Conservation (phyloP, 305 asterid species). For the Fraxinus nigra region DNA sequence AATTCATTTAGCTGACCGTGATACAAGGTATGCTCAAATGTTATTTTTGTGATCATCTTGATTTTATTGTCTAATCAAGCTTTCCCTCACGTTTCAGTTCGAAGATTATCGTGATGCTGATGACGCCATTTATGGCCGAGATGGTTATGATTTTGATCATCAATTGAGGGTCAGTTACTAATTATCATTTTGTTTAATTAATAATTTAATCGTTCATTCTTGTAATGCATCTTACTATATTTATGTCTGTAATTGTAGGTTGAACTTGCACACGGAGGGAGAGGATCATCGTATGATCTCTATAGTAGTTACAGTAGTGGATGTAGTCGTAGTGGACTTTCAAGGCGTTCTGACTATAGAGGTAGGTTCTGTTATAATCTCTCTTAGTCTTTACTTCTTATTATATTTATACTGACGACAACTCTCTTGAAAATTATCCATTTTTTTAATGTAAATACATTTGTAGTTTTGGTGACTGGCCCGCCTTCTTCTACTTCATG, state of each 20-base stretch:
- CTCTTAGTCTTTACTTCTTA: not conserved
- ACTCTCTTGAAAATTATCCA: not conserved
- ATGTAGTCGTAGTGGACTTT: constrained; percentile 57
- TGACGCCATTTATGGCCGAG: constrained; percentile 83
- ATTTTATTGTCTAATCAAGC: not conserved
- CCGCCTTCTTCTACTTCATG: constrained; percentile 91
- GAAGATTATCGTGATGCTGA: constrained; percentile 79
- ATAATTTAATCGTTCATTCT: not conserved
- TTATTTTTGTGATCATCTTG: not conserved
- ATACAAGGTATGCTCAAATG: not conserved
- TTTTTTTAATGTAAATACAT: not conserved
- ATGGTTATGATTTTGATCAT: constrained; percentile 69
- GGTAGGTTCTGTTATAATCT: constrained; percentile 38
- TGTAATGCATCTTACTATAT: not conserved
- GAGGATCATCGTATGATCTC: constrained; percentile 67
- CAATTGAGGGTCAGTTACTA: constrained; percentile 55
- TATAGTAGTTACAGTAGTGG: constrained; percentile 54
- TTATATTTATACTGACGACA: not conserved
- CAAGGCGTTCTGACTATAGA: constrained; percentile 75
- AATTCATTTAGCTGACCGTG: not conserved
- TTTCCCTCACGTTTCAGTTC: constrained; percentile 43
- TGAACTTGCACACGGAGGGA: constrained; percentile 83
- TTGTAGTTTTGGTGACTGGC: constrained; percentile 74
- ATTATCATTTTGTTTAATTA: not conserved
- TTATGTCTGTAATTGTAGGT: constrained; percentile 41